These are phyloP conservation scores for Rhododendron henanense DNA, from an alignment of 148 eudicot genomes.

Conservation along the genomic window DNA sequence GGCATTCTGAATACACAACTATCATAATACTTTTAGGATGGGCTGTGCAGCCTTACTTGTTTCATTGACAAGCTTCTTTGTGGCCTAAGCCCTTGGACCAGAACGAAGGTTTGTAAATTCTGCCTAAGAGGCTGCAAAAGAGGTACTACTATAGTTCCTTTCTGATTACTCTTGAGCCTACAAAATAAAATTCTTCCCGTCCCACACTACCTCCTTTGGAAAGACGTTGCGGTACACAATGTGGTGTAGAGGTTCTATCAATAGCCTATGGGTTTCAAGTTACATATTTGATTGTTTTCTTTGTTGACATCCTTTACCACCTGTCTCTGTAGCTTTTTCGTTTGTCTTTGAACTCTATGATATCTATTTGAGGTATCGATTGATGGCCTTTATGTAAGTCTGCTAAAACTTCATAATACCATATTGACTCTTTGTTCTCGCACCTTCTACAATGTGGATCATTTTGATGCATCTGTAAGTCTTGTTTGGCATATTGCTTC, in stretches of 20 bases:
- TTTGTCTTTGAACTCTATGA: background rate
- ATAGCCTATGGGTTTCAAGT: background rate
- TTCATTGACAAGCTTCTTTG: too few species aligned
- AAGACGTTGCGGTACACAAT: background rate
- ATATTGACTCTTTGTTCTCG: background rate
- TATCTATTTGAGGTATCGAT: background rate
- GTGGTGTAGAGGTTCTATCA: background rate
- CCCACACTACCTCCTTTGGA: background rate
- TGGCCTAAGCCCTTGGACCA: too few species aligned
- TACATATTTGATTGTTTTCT: background rate
- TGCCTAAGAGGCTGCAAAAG: too few species aligned
- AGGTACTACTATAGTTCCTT: too few species aligned
- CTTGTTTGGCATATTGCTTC: background rate
- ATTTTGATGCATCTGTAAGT: background rate
- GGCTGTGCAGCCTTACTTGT: too few species aligned
- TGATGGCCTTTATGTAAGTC: background rate
- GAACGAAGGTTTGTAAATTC: too few species aligned
- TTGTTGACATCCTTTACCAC: background rate
- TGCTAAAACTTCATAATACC: background rate
- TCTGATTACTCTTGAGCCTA: too few species aligned
- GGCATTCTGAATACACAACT: too few species aligned
- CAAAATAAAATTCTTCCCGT: background rate
- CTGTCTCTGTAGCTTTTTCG: background rate
- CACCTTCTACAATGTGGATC: background rate
- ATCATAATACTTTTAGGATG: too few species aligned